Evolutionary conservation across 305 asterid genomes (phyloP).

Genomic region (Fraxinus sp.): DNA sequence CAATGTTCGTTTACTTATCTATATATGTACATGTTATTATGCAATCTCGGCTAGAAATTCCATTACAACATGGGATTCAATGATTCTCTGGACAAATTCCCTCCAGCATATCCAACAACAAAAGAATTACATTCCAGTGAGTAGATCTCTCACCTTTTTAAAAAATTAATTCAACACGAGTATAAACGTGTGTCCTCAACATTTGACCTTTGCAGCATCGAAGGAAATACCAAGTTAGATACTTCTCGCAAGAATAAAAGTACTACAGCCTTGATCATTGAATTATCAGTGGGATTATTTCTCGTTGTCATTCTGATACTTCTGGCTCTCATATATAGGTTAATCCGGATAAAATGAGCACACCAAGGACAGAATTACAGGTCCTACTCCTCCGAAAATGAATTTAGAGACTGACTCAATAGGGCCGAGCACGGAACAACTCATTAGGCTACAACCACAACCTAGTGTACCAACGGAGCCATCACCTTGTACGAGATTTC

Average conservation of each 20-base stretch:
- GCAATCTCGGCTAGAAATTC: background rate
- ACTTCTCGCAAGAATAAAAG: background rate
- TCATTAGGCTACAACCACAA: background rate
- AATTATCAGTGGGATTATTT: slow-evolving; percentile 24
- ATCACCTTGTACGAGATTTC: background rate
- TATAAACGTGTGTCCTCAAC: background rate
- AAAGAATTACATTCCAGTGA: slow-evolving; percentile 26
- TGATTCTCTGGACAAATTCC: slow-evolving; percentile 31
- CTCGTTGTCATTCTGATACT: background rate
- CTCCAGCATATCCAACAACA: slow-evolving; percentile 26
- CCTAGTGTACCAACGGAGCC: background rate
- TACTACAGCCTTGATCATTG: slow-evolving; percentile 15
- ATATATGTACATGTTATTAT: background rate
- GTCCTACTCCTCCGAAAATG: background rate
- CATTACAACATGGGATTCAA: slow-evolving; percentile 15
- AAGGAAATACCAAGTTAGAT: slow-evolving; percentile 21
- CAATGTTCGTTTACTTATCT: slow-evolving; percentile 3
- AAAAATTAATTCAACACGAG: background rate
- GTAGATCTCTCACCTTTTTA: background rate
- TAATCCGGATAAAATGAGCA: background rate
- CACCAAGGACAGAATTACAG: background rate
- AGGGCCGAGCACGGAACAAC: background rate
- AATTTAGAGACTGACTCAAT: background rate
- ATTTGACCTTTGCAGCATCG: slow-evolving; percentile 4
- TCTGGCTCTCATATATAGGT: slow-evolving; percentile 4